Percentiles rank a stretch among this genome's conserved stretches.
Conservation (phyloP, 228 moss, liverwort and hornwort species). For the Sphagnum magellanicum region DNA sequence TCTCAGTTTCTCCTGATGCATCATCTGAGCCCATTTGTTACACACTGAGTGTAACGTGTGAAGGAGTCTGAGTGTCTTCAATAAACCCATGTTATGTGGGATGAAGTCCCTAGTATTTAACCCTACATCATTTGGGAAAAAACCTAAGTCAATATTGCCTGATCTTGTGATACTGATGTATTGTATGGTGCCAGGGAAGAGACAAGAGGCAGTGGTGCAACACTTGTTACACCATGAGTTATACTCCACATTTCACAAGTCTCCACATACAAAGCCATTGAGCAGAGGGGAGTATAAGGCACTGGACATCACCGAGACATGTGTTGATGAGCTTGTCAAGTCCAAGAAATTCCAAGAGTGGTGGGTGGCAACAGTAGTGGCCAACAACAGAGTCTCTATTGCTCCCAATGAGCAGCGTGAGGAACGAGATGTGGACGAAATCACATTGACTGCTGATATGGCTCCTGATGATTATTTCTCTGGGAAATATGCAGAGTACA, state of each 20-base stretch:
- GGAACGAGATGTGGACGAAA: conserved; percentile 49
- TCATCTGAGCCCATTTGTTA: neutral
- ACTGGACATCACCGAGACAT: conserved; percentile 41
- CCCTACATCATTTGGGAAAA: no score
- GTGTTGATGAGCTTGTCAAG: conserved; percentile 35
- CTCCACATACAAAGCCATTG: conserved; percentile 42
- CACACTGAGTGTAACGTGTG: neutral
- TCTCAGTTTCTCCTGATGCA: neutral
- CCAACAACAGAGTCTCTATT: conserved; percentile 38
- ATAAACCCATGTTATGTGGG: neutral
- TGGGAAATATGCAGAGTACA: conserved; percentile 26
- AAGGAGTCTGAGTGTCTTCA: neutral
- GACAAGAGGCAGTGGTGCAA: neutral
- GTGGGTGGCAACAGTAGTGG: conserved; percentile 45
- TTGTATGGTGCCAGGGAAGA: neutral
- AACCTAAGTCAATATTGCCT: neutral
- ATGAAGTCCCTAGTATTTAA: neutral
- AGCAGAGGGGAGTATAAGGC: conserved; percentile 44
- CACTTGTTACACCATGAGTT: conserved; percentile 13
- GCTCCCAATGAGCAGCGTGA: conserved; percentile 51
- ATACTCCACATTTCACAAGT: conserved; percentile 56
- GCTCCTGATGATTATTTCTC: conserved; percentile 23
- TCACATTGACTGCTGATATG: conserved; percentile 43
- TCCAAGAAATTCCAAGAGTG: conserved; percentile 41
- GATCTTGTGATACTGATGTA: neutral